These are phyloP conservation scores for Sporobolomyces pararoseus DNA, from an alignment of 768 basidiomycete species.

Conservation along the genomic window DNA sequence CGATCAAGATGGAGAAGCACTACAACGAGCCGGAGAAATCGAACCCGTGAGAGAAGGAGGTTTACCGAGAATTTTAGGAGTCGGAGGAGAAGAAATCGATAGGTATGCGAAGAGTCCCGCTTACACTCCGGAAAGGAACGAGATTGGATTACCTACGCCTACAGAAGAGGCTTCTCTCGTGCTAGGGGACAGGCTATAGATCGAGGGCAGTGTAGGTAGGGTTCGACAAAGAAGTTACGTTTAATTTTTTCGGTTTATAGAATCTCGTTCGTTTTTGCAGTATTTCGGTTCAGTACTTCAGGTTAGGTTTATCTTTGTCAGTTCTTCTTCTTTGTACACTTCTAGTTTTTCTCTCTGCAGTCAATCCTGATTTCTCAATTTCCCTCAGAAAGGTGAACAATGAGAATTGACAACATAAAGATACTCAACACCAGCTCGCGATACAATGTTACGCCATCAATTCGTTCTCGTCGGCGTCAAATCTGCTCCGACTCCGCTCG, in stretches of 20 bases:
- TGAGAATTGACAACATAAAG: no score
- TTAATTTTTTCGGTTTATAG: not conserved
- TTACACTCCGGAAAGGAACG: not conserved
- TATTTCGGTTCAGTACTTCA: no score
- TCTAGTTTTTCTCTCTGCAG: no score
- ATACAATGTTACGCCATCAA: no score
- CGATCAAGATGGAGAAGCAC: constrained; percentile 10
- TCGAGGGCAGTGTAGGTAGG: not conserved
- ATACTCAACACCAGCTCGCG: no score
- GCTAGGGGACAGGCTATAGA: not conserved
- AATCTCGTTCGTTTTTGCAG: no score
- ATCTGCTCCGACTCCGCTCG: not conserved
- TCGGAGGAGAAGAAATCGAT: not conserved
- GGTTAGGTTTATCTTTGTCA: no score
- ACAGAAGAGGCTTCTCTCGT: not conserved
- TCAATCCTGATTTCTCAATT: no score
- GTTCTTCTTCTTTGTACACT: no score
- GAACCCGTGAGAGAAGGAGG: constrained; percentile 10
- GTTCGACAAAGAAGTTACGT: not conserved
- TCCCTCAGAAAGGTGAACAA: no score
- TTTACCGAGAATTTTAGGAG: not conserved
- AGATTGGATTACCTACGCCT: not conserved
- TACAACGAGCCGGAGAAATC: constrained; percentile 20
- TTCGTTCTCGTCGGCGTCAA: not conserved
- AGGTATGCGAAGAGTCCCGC: constrained; percentile 12